Evolutionary conservation across 140 eudicot species (phyloP).

Genomic region (Ambrosia hybrid): DNA sequence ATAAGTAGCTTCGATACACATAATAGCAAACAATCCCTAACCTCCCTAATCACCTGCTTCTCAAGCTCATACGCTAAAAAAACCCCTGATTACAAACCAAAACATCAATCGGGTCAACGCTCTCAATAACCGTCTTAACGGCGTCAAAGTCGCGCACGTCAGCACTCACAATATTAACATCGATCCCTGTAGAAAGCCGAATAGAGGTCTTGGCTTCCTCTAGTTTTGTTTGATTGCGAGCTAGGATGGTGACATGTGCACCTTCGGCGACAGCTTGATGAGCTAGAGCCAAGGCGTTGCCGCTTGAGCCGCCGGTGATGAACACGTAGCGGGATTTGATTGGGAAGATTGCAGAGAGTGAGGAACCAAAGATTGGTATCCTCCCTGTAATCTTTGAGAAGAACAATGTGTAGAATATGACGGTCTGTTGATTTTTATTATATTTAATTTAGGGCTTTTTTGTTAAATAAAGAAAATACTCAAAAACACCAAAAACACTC

Average conservation of each 20-base stretch:
- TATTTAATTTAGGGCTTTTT: too few species aligned
- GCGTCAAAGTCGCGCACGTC: conserved; percentile 75
- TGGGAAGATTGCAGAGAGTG: conserved; percentile 56
- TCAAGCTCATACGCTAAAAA: conserved; percentile 67
- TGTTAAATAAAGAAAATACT: too few species aligned
- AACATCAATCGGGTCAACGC: conserved; percentile 65
- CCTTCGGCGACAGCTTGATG: conserved; percentile 66
- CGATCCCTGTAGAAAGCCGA: conserved; percentile 67
- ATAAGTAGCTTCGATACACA: neutral
- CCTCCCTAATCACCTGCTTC: conserved; percentile 57
- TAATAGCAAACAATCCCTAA: conserved; percentile 28
- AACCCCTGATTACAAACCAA: conserved; percentile 79
- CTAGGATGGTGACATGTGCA: conserved; percentile 77
- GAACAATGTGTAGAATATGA: too few species aligned
- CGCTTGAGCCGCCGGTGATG: conserved; percentile 99
- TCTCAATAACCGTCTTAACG: conserved; percentile 54
- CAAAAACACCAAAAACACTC: too few species aligned
- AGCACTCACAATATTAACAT: conserved; percentile 61
- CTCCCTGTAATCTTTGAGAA: conserved; percentile 41
- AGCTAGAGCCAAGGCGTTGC: conserved; percentile 88
- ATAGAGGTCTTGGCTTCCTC: conserved; percentile 63
- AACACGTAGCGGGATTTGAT: conserved; percentile 75
- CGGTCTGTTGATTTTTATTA: too few species aligned
- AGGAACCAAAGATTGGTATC: conserved; percentile 35
- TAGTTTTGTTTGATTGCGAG: conserved; percentile 55